phyloP scores from a whole-genome alignment of 345 rosid species.

The Noccaea caerulescens region DNA sequence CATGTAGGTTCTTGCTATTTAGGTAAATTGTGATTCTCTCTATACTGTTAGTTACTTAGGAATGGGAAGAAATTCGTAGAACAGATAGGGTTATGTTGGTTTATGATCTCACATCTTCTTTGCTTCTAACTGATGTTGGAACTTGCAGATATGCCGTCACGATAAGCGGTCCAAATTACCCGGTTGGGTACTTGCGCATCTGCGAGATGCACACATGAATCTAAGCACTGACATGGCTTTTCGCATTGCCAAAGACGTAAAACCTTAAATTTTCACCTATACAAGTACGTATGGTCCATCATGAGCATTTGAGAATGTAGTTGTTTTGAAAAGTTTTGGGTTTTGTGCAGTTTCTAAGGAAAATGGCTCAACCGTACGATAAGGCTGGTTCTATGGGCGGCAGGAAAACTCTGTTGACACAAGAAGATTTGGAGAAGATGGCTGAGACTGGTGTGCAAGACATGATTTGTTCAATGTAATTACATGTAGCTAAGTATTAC shows the following conservation, averaged over 20 bases:
- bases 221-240: conserved; percentile 98
- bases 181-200: conserved; percentile 86
- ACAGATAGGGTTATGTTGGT: conserved; percentile 7
- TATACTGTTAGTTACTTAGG: conserved; percentile 2
- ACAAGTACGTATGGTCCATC: no score
- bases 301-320: neutral
- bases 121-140: neutral
- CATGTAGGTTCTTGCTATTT: conserved; percentile 11
- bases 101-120: neutral
- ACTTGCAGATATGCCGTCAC: conserved; percentile 81
- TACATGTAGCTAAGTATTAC: no score
- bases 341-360: conserved; percentile 70
- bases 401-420: conserved; percentile 77
- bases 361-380: conserved; percentile 98
- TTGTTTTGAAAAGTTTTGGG: neutral
- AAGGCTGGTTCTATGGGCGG: conserved; percentile 53
- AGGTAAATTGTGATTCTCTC: conserved; percentile 2
- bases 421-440: conserved; percentile 90
- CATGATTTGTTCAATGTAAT: conserved; percentile 36
- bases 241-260: conserved; percentile 88
- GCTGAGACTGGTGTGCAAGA: conserved; percentile 59
- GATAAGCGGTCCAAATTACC: conserved; percentile 91
- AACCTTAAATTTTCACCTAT: neutral
- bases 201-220: conserved; percentile 83
- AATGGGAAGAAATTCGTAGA: conserved; percentile 2